Conservation (phyloP, 2,329 filamentous ascomycete genomes). For the Aureobasidium sp. region DNA sequence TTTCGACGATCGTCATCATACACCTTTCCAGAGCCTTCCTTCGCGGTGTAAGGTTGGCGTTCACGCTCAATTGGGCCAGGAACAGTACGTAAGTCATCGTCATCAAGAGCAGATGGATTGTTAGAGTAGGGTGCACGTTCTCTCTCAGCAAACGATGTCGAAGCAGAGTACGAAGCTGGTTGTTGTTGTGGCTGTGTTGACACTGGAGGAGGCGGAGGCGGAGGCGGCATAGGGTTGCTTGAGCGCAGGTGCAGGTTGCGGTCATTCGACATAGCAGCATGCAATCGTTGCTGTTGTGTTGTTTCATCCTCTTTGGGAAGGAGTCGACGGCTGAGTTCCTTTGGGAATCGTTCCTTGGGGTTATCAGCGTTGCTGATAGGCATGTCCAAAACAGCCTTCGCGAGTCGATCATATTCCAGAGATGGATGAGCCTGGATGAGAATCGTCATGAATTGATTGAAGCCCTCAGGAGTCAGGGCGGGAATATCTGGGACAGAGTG, state of each 20-base stretch:
- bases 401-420: conserved; percentile 61
- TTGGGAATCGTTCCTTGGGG: conserved; percentile 65
- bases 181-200: conserved; percentile 2
- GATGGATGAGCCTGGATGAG: conserved; percentile 70
- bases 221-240: conserved; percentile 24
- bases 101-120: conserved; percentile 23
- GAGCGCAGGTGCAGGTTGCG: conserved; percentile 38
- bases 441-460: conserved; percentile 56
- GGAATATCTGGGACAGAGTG: conserved; percentile 36
- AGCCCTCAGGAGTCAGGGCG: conserved; percentile 38
- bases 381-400: conserved; percentile 58
- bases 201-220: conserved; percentile 22
- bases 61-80: conserved; percentile 53
- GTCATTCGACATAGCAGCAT: conserved; percentile 49
- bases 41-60: conserved; percentile 53
- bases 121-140: conserved; percentile 33
- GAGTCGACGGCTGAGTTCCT: conserved; percentile 64
- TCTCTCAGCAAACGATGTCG: conserved; percentile 26
- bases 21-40: conserved; percentile 50
- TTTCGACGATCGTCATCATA: conserved; percentile 34
- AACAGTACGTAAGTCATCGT: conserved; percentile 29
- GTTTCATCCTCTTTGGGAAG: conserved; percentile 54
- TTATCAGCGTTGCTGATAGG: conserved; percentile 59
- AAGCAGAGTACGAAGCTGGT: background rate
- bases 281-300: conserved; percentile 50